Evolutionary conservation across 495 filamentous ascomycete species (phyloP).

Genomic region (Parachaetomium inaequale): DNA sequence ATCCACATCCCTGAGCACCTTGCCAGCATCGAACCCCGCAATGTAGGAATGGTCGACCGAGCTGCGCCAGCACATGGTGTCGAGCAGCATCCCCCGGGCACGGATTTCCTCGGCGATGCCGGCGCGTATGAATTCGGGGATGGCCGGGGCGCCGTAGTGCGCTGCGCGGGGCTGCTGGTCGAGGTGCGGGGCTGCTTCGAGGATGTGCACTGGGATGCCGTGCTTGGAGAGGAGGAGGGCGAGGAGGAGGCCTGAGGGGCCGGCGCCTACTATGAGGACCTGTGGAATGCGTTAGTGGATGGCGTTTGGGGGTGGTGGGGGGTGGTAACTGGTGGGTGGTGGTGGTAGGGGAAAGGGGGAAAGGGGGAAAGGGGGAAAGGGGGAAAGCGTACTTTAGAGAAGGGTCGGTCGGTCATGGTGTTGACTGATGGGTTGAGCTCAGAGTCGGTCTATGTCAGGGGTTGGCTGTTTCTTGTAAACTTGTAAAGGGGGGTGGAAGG

Average conservation of each 20-base stretch:
- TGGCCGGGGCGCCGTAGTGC: slow-evolving; percentile 50
- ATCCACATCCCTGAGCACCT: slow-evolving; percentile 7
- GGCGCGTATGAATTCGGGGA: slow-evolving; percentile 52
- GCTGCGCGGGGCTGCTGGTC: slow-evolving; percentile 55
- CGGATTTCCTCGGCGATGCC: slow-evolving; percentile 54
- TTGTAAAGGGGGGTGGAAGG: too few species aligned
- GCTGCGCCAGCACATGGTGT: slow-evolving; percentile 50
- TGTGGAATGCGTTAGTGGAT: slow-evolving; percentile 27
- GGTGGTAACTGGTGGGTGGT: not conserved
- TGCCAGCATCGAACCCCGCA: slow-evolving; percentile 14
- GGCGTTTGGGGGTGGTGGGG: not conserved
- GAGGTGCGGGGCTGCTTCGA: slow-evolving; percentile 49
- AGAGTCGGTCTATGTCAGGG: too few species aligned
- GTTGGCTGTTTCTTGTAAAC: too few species aligned
- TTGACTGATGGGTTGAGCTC: too few species aligned
- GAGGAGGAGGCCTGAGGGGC: slow-evolving; percentile 58
- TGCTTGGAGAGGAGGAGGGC: slow-evolving; percentile 54
- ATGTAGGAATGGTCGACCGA: not conserved
- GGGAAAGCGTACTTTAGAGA: not conserved
- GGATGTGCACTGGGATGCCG: slow-evolving; percentile 51
- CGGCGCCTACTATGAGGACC: slow-evolving; percentile 53
- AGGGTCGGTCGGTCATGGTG: slow-evolving; percentile 6
- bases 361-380: not conserved
- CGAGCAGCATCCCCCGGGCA: slow-evolving; percentile 44
- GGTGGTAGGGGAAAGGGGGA: not conserved